Evolutionary conservation across 106 monocot genomes (phyloP), one percentile per base, ranked within the genome.

Genomic region (Dendrobium officinale): DNA sequence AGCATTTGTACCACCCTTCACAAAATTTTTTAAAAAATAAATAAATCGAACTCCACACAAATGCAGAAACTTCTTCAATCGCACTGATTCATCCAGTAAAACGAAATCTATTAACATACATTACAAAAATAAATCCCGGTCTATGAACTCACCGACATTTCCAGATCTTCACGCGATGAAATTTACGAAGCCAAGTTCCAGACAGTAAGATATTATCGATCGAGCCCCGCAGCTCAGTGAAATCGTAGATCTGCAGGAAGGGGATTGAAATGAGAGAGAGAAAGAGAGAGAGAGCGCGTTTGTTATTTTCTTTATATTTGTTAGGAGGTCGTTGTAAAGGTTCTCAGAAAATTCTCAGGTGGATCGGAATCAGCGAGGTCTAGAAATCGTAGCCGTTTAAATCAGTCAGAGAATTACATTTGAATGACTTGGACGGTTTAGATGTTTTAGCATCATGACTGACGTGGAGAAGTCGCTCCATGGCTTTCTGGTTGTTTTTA

Each of bases 61-160:
- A 70, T 33, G 29, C 13, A 15, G 33, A 70, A 33, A 15, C 31
- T 6, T 22, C 5, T 61, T 22, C 61, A 61, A 61, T 61, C 61
- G 33, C 70, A n/a, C 13, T 6, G 15, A 70, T 70, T 70, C 7
- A 70, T 15, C 37, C 31, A 31, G 0, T 11, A 13, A 70, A 70
- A 70, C 13, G 33, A 37, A 70, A 70, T 70, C 70, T 37, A 37
- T 31, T 37, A 37, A 31, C 70, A 37, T 70, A 33, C 33, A 70
- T 37, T 20, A 27, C 8, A 16, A 43, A 43, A 44, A 74, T 20
- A 43, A 74, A 20, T 22, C 7, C 6, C 2, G n/a, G 2, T 43
- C 74, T 24, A 37, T 43, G 43, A 74, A 74, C 74, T 74, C 41
- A 74, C 74, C 74, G 74, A 74, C 74, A 74, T 74, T 74, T 43